Evolutionary conservation across 2,329 filamentous ascomycete species (phyloP).

Genomic region (Penicillium occitanis): DNA sequence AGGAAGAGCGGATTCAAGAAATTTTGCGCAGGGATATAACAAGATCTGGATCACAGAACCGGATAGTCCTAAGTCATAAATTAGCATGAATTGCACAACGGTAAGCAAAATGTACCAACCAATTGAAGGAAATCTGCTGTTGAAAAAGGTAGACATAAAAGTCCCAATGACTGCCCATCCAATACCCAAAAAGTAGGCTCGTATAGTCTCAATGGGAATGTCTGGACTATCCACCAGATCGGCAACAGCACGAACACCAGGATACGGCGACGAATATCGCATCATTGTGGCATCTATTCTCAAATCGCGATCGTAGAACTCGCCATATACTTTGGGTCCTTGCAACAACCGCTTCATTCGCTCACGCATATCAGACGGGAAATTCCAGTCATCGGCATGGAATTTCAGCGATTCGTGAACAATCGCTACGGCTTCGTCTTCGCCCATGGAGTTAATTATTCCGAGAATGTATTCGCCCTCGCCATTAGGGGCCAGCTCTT

Average conservation of each 20-base stretch:
- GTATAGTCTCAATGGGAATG: conserved; percentile 13
- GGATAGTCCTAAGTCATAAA: neutral
- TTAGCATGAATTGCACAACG: neutral
- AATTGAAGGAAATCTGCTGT: conserved; percentile 15
- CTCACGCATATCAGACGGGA: conserved; percentile 13
- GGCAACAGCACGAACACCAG: conserved; percentile 12
- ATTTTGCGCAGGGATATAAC: conserved; percentile 12
- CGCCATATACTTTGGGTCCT: conserved; percentile 6
- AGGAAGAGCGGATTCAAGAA: conserved; percentile 9
- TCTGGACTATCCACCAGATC: conserved; percentile 5
- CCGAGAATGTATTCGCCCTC: conserved; percentile 12
- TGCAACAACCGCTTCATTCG: conserved; percentile 14
- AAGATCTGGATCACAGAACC: conserved; percentile 10
- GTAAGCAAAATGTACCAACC: neutral
- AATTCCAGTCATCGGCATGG: conserved; percentile 15
- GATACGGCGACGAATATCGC: conserved; percentile 14
- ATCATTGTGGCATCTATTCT: conserved; percentile 16
- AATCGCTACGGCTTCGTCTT: conserved; percentile 13
- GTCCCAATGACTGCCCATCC: conserved; percentile 10
- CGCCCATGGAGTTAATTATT: conserved; percentile 15
- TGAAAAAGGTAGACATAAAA: conserved; percentile 15
- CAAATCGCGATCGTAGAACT: conserved; percentile 13
- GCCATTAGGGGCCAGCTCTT: conserved; percentile 10
- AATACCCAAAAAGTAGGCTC: conserved; percentile 15
- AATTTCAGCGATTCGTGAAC: conserved; percentile 5